These are phyloP conservation scores for Xylaria sp. DNA, from an alignment of 2,329 filamentous ascomycete genomes.

Conservation along the genomic window DNA sequence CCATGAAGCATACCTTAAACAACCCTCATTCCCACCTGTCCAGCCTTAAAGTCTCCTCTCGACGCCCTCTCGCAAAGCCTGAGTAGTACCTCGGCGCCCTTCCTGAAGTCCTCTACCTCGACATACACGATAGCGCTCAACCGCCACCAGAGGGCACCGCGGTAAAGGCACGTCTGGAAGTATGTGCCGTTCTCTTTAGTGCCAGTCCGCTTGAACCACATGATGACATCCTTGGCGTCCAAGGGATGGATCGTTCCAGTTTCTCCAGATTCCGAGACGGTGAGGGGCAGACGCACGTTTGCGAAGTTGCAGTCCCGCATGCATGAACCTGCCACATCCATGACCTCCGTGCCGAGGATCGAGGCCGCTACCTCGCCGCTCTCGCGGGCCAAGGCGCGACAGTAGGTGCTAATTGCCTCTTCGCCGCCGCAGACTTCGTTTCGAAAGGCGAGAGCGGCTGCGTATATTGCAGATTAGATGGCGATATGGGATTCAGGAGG, in stretches of 20 bases:
- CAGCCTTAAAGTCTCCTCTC: conserved; percentile 47
- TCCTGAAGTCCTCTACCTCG: conserved; percentile 66
- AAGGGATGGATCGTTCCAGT: conserved; percentile 47
- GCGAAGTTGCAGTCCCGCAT: conserved; percentile 62
- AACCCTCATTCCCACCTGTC: background rate
- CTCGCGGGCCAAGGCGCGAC: conserved; percentile 58
- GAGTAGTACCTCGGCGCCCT: conserved; percentile 41
- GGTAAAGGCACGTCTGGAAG: conserved; percentile 65
- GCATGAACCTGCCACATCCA: conserved; percentile 58
- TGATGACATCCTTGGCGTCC: conserved; percentile 49
- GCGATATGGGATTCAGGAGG: background rate
- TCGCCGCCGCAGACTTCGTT: conserved; percentile 67
- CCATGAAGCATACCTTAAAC: background rate
- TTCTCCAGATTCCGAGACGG: conserved; percentile 12
- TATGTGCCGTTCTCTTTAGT: conserved; percentile 62
- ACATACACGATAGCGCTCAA: conserved; percentile 73
- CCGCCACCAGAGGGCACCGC: conserved; percentile 66
- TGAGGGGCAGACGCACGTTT: conserved; percentile 66
- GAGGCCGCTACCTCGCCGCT: conserved; percentile 61
- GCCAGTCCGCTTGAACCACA: conserved; percentile 58
- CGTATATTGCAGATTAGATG: conserved; percentile 38
- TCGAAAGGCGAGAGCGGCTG: conserved; percentile 67
- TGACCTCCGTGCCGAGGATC: conserved; percentile 66
- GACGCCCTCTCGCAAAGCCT: conserved; percentile 55
- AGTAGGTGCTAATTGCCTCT: conserved; percentile 63